Evolutionary conservation across 169 alveolate species (phyloP).

Genomic region (Eimeria tenella): DNA sequence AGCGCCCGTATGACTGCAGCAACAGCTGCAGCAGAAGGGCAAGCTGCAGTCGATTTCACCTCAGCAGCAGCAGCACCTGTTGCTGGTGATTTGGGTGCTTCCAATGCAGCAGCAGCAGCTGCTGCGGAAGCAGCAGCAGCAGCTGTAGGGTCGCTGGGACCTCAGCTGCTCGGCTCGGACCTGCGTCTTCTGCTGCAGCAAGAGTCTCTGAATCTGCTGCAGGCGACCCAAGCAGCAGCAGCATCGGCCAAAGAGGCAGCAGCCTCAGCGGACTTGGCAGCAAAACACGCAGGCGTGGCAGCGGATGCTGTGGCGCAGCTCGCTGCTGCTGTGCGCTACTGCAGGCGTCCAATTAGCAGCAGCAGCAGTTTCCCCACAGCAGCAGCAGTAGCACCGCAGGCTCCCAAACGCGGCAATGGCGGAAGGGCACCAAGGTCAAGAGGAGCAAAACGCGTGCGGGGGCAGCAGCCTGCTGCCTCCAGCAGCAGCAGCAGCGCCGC

Average conservation of each 20-base stretch:
- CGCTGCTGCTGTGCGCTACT: conserved; percentile 7
- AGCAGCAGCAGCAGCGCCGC: conserved; percentile 11
- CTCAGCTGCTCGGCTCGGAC: background rate
- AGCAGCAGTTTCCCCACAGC: background rate
- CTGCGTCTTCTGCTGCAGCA: conserved; percentile 44
- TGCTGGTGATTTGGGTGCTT: background rate
- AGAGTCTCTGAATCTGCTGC: conserved; percentile 34
- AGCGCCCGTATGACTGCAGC: background rate
- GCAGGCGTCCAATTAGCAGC: background rate
- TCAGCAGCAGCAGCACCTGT: conserved; percentile 15
- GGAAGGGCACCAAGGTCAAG: background rate
- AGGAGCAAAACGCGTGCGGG: conserved; percentile 11
- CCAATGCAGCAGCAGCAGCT: conserved; percentile 17
- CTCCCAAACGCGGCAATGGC: background rate
- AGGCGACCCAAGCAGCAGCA: conserved; percentile 34
- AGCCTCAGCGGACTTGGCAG: conserved; percentile 16
- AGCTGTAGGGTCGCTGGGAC: background rate
- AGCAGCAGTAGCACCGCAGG: background rate
- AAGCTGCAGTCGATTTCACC: background rate
- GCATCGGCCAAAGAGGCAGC: background rate
- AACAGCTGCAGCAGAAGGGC: conserved; percentile 10
- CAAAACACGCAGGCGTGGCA: conserved; percentile 25
- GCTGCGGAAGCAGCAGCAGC: conserved; percentile 27
- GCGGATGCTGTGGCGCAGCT: conserved; percentile 25
- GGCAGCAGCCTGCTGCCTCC: conserved; percentile 1